phyloP scores from a whole-genome alignment of 139 green algal genomes.

The Edaphochlamys debaryana region DNA sequence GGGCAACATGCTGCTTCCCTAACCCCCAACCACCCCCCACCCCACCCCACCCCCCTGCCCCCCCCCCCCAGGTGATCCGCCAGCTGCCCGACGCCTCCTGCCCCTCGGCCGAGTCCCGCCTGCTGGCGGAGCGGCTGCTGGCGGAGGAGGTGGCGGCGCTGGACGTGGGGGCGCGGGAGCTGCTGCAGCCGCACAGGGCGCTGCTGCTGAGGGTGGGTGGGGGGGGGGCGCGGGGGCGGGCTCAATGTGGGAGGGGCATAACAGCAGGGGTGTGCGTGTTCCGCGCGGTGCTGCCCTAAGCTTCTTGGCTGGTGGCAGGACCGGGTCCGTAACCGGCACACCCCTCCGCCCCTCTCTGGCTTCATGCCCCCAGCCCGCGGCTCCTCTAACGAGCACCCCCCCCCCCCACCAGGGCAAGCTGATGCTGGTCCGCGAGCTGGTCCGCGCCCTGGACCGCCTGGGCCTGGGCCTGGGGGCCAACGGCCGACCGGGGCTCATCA shows the following conservation, averaged over 20 bases:
- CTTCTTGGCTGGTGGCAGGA: too few species aligned
- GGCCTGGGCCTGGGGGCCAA: slow-evolving; percentile 33
- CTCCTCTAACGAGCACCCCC: too few species aligned
- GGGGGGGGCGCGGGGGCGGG: too few species aligned
- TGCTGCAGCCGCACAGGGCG: slow-evolving; percentile 37
- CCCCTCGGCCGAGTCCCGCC: slow-evolving; percentile 8
- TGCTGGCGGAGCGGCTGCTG: slow-evolving; percentile 43
- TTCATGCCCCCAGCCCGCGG: too few species aligned
- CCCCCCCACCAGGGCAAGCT: slow-evolving; percentile 28
- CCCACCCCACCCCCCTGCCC: not conserved
- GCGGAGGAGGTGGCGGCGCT: slow-evolving; percentile 52
- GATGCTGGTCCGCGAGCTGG: slow-evolving; percentile 57
- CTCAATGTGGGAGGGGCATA: too few species aligned
- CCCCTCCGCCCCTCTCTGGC: too few species aligned
- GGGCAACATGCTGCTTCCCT: not conserved
- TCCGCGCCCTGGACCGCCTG: slow-evolving; percentile 58
- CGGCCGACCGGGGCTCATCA: slow-evolving; percentile 53
- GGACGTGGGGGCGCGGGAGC: slow-evolving; percentile 35
- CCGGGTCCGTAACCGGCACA: too few species aligned
- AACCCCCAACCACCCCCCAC: not conserved
- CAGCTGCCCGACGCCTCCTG: slow-evolving; percentile 7
- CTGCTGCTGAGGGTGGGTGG: slow-evolving; percentile 21
- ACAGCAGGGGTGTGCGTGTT: too few species aligned
- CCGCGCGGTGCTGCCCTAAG: too few species aligned
- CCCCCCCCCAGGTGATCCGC: not conserved